phyloP scores from a whole-genome alignment of 805 yeast species.

The Metschnikowia gruessii region DNA sequence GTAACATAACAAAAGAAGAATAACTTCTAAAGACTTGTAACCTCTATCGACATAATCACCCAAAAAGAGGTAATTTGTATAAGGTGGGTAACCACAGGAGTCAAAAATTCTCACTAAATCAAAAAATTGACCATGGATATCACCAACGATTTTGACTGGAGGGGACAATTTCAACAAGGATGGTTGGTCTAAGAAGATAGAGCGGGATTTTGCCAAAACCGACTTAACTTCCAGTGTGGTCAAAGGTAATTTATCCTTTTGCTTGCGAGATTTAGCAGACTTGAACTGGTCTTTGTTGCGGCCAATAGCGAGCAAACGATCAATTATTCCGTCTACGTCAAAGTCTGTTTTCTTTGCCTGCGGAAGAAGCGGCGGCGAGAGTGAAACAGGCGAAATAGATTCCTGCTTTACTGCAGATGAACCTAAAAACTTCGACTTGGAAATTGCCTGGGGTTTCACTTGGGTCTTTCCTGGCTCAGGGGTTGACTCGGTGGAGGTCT shows the following conservation, averaged over 20 bases:
- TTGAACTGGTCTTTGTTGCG: constrained; percentile 14
- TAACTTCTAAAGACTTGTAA: constrained; percentile 54
- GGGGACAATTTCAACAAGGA: constrained; percentile 63
- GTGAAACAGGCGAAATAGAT: constrained; percentile 17
- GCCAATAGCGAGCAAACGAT: constrained; percentile 54
- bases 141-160: constrained; percentile 81
- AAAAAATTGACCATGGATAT: constrained; percentile 68
- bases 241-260: constrained; percentile 49
- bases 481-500: constrained; percentile 20
- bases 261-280: constrained; percentile 17
- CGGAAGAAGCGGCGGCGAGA: constrained; percentile 25
- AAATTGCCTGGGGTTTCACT: constrained; percentile 3
- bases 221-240: constrained; percentile 52
- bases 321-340: constrained; percentile 63
- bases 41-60: constrained; percentile 65
- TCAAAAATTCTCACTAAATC: constrained; percentile 55
- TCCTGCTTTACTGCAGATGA: neutral
- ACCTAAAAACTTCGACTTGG: constrained; percentile 8
- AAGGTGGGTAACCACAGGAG: constrained; percentile 59
- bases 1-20: constrained; percentile 48
- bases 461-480: constrained; percentile 15
- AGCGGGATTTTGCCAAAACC: constrained; percentile 56
- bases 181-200: constrained; percentile 62
- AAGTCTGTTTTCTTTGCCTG: constrained; percentile 28
- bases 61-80: constrained; percentile 51